Percentiles rank a stretch among this genome's conserved stretches.
Evolutionary conservation across 2,329 filamentous ascomycete genomes (phyloP).

Genomic region (Gliomastix tumulicola): DNA sequence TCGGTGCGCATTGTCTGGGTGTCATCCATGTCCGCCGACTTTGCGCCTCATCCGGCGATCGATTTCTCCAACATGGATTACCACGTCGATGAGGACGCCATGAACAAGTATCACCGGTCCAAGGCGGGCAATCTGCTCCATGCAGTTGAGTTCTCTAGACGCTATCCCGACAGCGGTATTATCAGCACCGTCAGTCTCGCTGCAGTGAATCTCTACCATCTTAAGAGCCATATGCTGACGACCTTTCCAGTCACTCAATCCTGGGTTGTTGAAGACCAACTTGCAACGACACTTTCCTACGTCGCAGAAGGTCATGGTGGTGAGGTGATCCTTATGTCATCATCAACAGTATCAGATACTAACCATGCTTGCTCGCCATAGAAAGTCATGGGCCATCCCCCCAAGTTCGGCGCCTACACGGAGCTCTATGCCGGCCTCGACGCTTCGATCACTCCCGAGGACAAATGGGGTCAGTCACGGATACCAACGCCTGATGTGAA

Average conservation of each 20-base stretch:
- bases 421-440: slow-evolving; percentile 38
- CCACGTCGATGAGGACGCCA: slow-evolving; percentile 5
- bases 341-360: neutral
- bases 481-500: neutral
- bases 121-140: slow-evolving; percentile 16
- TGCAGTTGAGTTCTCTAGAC: slow-evolving; percentile 13
- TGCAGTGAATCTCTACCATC: no score
- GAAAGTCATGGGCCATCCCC: slow-evolving; percentile 10
- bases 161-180: slow-evolving; percentile 20
- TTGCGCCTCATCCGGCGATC: slow-evolving; percentile 5
- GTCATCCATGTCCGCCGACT: slow-evolving; percentile 12
- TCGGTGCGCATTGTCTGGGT: slow-evolving; percentile 19
- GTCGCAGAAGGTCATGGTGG: neutral
- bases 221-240: no score
- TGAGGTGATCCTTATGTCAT: neutral
- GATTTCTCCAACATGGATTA: slow-evolving; percentile 14
- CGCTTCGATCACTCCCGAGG: slow-evolving; percentile 29
- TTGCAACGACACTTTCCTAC: slow-evolving; percentile 1
- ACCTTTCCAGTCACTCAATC: slow-evolving; percentile 18
- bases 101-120: slow-evolving; percentile 15
- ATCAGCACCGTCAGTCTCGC: slow-evolving; percentile 10
- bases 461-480: slow-evolving; percentile 18
- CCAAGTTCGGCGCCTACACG: slow-evolving; percentile 37
- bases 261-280: slow-evolving; percentile 11
- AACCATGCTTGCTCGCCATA: neutral